Evolutionary conservation across 2,329 filamentous ascomycete genomes (phyloP), one percentile per base, ranked within the genome.

Genomic region (Botryotinia calthae): DNA sequence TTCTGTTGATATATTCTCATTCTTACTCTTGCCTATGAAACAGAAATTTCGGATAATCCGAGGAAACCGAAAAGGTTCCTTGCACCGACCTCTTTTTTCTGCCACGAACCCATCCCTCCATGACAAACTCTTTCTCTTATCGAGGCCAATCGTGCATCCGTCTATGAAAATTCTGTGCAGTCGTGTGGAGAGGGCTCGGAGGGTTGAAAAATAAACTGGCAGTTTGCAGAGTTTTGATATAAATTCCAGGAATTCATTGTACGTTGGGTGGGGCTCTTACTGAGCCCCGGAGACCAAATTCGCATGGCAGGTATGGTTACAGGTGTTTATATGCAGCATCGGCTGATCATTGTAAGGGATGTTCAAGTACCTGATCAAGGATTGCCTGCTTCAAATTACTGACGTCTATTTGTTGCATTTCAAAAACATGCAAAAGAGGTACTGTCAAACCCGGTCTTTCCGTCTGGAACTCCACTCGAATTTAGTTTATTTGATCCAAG

Each of bases 311-410:
- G 63, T 16, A 48, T 44, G 44, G 44, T 51, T 65, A 40, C 44
- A 22, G n/a, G n/a, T 42, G 16, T n/a, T 63, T 42, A 40, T 42
- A 63, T 63, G 61, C 61, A 63, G 37, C 40, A 63, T 63, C 61
- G 40, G 61, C 61, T 63, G 61, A 63, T 63, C 61, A 28, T 63
- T 28, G 20, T 51, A 66, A 66, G 46, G 31, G 64, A 54, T 66
- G 46, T 67, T 40, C 34, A 34, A 51, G 22, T 66, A 37, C 25
- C 44, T 65, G 22, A 18, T 51, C 63, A n/a, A 66, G 63, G 63
- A 66, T 66, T 51, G 20, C 31, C 31, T 51, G 2, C 46, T 65
- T 51, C 46, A 31, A 48, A 37, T 65, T 22, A 37, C 34, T 51
- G 31, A 51, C 18, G 62, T 48, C 63, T 51, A 51, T 67, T 67